Conservation (phyloP, 2,329 filamentous ascomycete species). For the Alternaria panax region DNA sequence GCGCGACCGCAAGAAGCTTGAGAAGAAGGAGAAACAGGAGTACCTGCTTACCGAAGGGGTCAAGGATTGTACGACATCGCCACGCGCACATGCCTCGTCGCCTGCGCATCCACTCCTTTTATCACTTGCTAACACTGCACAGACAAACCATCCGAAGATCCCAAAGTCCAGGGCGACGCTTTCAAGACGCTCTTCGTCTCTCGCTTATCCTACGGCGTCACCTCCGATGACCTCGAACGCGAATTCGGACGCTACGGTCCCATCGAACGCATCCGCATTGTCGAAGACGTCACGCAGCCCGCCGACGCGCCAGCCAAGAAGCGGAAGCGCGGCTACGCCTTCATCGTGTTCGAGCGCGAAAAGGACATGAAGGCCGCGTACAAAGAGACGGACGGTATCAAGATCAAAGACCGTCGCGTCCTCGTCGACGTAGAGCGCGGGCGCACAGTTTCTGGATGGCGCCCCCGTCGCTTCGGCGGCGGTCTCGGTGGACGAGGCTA, state of each 20-base stretch:
- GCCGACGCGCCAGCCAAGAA: constrained; percentile 62
- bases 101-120: background rate
- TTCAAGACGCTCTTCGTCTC: constrained; percentile 95
- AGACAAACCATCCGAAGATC: constrained; percentile 86
- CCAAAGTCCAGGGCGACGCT: constrained; percentile 88
- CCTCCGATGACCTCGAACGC: constrained; percentile 86
- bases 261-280: constrained; percentile 91
- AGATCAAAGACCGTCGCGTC: constrained; percentile 90
- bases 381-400: constrained; percentile 84
- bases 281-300: constrained; percentile 77
- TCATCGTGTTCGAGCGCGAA: constrained; percentile 95
- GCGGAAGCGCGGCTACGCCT: constrained; percentile 91
- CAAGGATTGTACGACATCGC: constrained; percentile 64
- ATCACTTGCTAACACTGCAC: constrained; percentile 23
- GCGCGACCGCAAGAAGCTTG: constrained; percentile 81
- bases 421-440: constrained; percentile 96
- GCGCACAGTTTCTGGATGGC: constrained; percentile 92
- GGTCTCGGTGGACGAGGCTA: constrained; percentile 92
- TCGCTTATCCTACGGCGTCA: constrained; percentile 86
- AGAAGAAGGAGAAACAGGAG: constrained; percentile 76
- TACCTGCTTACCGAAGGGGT: constrained; percentile 69
- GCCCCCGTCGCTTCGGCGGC: constrained; percentile 87
- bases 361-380: constrained; percentile 99
- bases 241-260: constrained; percentile 94
- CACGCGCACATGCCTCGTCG: background rate